Evolutionary conservation across 2,329 filamentous ascomycete genomes (phyloP), one percentile per base, ranked within the genome.

Genomic region (Aspergillus ochraceus): DNA sequence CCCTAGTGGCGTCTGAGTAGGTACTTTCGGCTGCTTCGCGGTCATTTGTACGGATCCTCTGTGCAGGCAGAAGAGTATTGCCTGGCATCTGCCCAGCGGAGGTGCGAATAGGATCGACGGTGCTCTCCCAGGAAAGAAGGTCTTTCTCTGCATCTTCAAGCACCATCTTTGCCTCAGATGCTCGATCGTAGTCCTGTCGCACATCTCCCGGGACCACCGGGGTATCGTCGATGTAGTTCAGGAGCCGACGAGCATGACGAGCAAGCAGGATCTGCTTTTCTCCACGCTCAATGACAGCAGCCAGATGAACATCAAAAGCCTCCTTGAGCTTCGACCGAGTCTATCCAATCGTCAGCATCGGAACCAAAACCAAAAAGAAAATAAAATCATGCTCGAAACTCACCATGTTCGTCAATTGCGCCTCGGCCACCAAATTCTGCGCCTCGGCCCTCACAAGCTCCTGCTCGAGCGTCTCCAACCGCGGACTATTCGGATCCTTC

Each of bases 231-330:
- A 99, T 85, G 45, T 96, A 85, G 67, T 90, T 88, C 58, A 99
- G 77, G 39, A 99, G 85, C 49, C 92, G 88, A 57, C 92, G 90
- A 20, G 92, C 94, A 74, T 98, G 93, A 70, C 90, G 91, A 59
- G 95, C 94, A 17, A 99, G 85, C 61, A 99, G 91, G 69, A 94
- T 90, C 75, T 99, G 95, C 81, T 98, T 98, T 81, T 98, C 95
- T 24, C 92, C 92, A 32, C 94, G 90, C 81, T 99, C 95, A 68
- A 99, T 96, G 20, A 92, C 91, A 60, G 93, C 92, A 17, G 90
- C 86, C 65, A 97, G 91, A 74, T 98, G 92, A 61, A 90, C 77
- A 66, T 93, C 91, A 73, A 94, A 98, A 24, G 95, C 91, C 77
- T 97, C 91, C 80, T 96, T 97, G 79, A 99, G 84, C 80, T 97